Evolutionary conservation across 2,329 filamentous ascomycete species (phyloP), one percentile per base, ranked within the genome.

Genomic region (Ophiostoma perfectum): DNA sequence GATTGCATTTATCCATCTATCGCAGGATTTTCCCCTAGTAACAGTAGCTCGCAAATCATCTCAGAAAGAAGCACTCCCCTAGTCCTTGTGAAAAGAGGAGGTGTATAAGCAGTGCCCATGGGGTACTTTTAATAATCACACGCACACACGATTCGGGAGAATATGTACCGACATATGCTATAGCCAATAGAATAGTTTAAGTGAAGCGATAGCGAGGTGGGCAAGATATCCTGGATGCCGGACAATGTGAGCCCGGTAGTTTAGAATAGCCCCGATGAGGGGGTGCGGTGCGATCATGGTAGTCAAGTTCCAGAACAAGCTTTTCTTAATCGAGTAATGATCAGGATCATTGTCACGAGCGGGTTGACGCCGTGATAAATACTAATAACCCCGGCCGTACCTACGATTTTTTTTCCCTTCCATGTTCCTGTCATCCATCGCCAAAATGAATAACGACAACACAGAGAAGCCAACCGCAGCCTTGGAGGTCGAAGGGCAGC

Each of bases 401-500:
- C 55, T 55, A 5, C 49, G 27, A 18, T 55, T 55, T 14, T 7
- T 38, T 58, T 16, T 38, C 27, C 27, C 27, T 14, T 58, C 27
- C 27, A 58, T 12, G 5, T 9, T 38, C 27, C 14, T 14, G 27
- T 6, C 52, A 39, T 42, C 14, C 2, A 18, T n/a, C 16, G 14
- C 16, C 60, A 63, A 9, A 16, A 63, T 63, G 60, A 63, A 39
- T 39, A 63, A 18, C 39, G 8, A 2, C 60, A 44, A 63, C 39
- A 18, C 8, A n/a, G 60, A 63, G 8, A 63, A 63, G 39, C 60
- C 60, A 38, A 18, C 60, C 12, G 38, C 14, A 39, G 39, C 39
- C 9, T 11, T 63, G 16, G 60, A 63, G 60, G 18, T 63, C 39
- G 60, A 63, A n/a, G 12, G 12, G 12, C 60, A 63, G 39, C 60